Evolutionary conservation across 352 stramenopile species (phyloP), one percentile per base, ranked within the genome.

Genomic region (Globisporangium orthogonon): DNA sequence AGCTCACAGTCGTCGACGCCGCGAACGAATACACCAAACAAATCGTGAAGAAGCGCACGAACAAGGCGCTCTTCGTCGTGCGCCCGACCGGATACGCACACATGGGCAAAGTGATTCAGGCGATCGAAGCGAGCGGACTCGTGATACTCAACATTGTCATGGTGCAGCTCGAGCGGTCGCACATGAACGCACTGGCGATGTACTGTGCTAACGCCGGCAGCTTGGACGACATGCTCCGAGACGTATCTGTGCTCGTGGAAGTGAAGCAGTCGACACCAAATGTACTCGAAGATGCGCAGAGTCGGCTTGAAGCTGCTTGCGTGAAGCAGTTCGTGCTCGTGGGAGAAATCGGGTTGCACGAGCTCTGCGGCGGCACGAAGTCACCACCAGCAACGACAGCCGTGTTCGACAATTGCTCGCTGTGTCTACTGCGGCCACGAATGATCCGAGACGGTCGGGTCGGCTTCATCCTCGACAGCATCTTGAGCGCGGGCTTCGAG

Each of bases 401-500:
- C 1, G 66, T 87, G 23, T 62, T 89, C 13, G 70, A 88, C 51
- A 83, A 87, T 58, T 89, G 78, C 54, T 76, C 73, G 47, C 46
- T 89, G 45, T 89, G 78, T 54, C 41, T 91, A 3, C 30, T 91
- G 50, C 74, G 74, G 1, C 78, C 83, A 4, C 68, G 78, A 37
- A 72, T 93, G 58, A 13, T 89, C 11, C 71, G 71, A 15, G 80
- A 89, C 48, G 75, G 77, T 31, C 60, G 74, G 13, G 66, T 81
- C 1, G 91, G 93, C 13, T 67, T 80, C 13, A 76, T 98, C 18
- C 55, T 98, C 35, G 58, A 90, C 35, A 70, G 70, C 7, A 95
- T 98, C 43, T 35, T 95, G 28, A 54, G 50, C 7, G 65, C 80
- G 13, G 89, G 86, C 14, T 97, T 95, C 64, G 85, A 97, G 49